Base-by-base conservation (phyloP, 768 basidiomycete genomes). In the Calvatia gigantea region DNA sequence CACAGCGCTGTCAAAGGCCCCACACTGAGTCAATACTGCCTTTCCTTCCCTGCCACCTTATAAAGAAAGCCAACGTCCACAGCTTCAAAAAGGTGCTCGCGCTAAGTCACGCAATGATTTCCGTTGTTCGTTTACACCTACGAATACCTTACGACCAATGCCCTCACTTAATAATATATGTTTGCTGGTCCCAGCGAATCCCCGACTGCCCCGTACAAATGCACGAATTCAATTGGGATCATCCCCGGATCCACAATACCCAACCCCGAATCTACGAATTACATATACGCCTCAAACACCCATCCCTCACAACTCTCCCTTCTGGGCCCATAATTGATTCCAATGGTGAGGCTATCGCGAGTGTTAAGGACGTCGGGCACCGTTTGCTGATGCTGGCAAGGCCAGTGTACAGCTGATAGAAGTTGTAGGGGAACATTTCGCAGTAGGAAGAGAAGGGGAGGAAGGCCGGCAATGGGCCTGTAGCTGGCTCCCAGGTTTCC, bases 211-310 rank as follows among this genome's bases (percentile, higher is more conserved):
- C 23, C 14, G 19, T 23, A 25, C 39, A 42, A 42, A 42, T 42
- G 39, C n/a, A 42, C 39, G 1, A 42, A 2, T 6, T 21, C 39
- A 19, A 42, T 42, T 21, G 39, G 39, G 23, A 42, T 42, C 39
- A 42, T 42, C n/a, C 39, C 23, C 39, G 4, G 39, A 42, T 42
- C 39, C 39, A 42, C 39, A 21, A 42, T 42, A 7, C 23, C 39
- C 19, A 42, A 42, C 1, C 39, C 2, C 19, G 19, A 17, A 42
- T 73, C 64, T 23, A 75, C 63, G 32, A 73, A 72, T 32, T 73
- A 68, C 3, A 73, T 73, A 62, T 75, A 75, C 27, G 72, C 61
- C 23, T 69, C 66, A 41, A 72, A 58, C 25, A 74, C 62, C 75
- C 75, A 76, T 33, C 61, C 59, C 15, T 69, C 61, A 51, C 73